Percentiles rank a stretch among this genome's conserved stretches.
Conservation (phyloP, 306 rosid species). For the Cucumis sativus region Cucumber_9930_V3 NC_026659.2:18205001-18205500, state of each 20-base stretch:
- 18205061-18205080: not conserved
- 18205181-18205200: not conserved
- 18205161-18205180: not conserved
- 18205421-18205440: no score
- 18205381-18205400: not conserved
- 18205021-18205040: not conserved
- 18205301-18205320: slow-evolving; percentile 73
- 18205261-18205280: slow-evolving; percentile 67
- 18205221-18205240: slow-evolving; percentile 96
- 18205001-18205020: not conserved
- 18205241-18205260: slow-evolving; percentile 48
- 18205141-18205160: not conserved
- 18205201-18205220: slow-evolving; percentile 12
- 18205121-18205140: not conserved
- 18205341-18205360: not conserved
- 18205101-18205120: not conserved
- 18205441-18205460: no score
- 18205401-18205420: no score
- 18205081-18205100: not conserved
- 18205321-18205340: slow-evolving; percentile 19
- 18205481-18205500: no score
- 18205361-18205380: not conserved
- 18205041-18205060: not conserved
- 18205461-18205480: no score
- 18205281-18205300: slow-evolving; percentile 77